Evolutionary conservation across 495 filamentous ascomycete genomes (phyloP).

Genomic region (Aspergillus nanangensis): DNA sequence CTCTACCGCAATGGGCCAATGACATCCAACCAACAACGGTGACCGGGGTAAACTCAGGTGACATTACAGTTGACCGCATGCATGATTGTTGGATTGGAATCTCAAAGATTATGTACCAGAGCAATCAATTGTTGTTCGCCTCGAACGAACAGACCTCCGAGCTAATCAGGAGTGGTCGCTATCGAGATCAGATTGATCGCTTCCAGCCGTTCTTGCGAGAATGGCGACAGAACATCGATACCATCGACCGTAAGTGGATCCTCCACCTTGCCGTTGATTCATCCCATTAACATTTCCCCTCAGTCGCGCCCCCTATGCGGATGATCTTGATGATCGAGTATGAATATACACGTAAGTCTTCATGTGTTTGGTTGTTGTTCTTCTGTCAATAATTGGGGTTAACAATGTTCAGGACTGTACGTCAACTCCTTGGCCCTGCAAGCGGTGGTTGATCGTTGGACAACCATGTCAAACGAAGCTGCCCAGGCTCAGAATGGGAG

Average conservation of each 20-base stretch:
- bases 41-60: slow-evolving; percentile 21
- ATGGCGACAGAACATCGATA: slow-evolving; percentile 73
- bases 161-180: slow-evolving; percentile 79
- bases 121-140: slow-evolving; percentile 78
- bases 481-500: slow-evolving; percentile 39
- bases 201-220: slow-evolving; percentile 71
- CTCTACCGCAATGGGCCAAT: slow-evolving; percentile 51
- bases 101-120: slow-evolving; percentile 81
- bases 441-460: slow-evolving; percentile 91
- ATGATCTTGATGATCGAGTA: slow-evolving; percentile 87
- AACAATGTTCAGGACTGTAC: slow-evolving; percentile 52
- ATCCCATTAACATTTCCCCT: no score
- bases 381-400: slow-evolving; percentile 3
- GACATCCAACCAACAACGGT: slow-evolving; percentile 34
- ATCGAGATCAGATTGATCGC: slow-evolving; percentile 71
- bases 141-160: slow-evolving; percentile 79
- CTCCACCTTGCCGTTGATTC: not conserved
- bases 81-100: slow-evolving; percentile 91
- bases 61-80: slow-evolving; percentile 48
- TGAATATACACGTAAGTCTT: slow-evolving; percentile 73
- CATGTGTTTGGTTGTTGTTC: no score
- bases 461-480: slow-evolving; percentile 58
- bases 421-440: slow-evolving; percentile 90
- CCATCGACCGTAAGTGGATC: slow-evolving; percentile 42
- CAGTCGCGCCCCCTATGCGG: slow-evolving; percentile 71